Evolutionary conservation across 768 basidiomycete species (phyloP).

Genomic region (Serendipita vermifera): DNA sequence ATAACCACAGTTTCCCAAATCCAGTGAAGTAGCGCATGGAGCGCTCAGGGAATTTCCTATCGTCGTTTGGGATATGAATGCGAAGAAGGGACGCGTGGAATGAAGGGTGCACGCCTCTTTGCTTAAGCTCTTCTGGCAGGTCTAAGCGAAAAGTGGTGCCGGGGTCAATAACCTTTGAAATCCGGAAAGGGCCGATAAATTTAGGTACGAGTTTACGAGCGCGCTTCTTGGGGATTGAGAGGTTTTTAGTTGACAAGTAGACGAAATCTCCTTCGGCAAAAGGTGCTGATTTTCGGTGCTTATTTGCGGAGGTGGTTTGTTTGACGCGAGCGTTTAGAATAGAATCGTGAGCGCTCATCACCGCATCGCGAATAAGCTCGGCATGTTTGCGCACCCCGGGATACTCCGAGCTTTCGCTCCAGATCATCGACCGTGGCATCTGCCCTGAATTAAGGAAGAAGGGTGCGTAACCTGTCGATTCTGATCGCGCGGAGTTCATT

Average conservation of each 20-base stretch:
- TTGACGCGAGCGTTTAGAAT: conserved; percentile 21
- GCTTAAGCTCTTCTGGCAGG: conserved; percentile 20
- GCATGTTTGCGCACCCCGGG: conserved; percentile 22
- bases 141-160: conserved; percentile 19
- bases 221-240: conserved; percentile 22
- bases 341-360: conserved; percentile 21
- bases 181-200: conserved; percentile 29
- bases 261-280: conserved; percentile 24
- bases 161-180: conserved; percentile 15
- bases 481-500: conserved; percentile 25
- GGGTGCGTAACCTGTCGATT: conserved; percentile 26
- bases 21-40: conserved; percentile 18
- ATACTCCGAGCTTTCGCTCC: conserved; percentile 20
- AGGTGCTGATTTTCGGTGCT: conserved; percentile 13
- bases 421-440: conserved; percentile 24
- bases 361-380: conserved; percentile 17
- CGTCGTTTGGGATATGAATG: conserved; percentile 26
- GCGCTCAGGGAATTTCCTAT: conserved; percentile 26
- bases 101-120: conserved; percentile 21
- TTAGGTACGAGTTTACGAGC: conserved; percentile 27
- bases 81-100: conserved; percentile 28
- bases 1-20: conserved; percentile 17
- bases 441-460: conserved; percentile 27
- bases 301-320: conserved; percentile 21
- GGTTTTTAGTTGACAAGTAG: conserved; percentile 26